These are phyloP conservation scores for Lunasporangiospora selenospora DNA, from an alignment of 192 early-diverging fungal genomes.

Conservation along the genomic window DNA sequence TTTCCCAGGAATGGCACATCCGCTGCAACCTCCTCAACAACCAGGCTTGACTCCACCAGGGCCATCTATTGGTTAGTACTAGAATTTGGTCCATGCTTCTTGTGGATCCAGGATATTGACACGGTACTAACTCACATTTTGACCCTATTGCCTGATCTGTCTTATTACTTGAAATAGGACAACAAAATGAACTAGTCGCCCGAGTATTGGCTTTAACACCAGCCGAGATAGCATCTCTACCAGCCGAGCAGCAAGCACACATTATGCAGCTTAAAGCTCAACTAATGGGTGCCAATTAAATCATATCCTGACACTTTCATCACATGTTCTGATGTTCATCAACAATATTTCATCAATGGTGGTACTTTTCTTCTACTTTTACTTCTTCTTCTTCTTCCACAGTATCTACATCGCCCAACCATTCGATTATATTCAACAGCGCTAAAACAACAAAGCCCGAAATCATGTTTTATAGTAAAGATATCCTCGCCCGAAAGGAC, in stretches of 20 bases:
- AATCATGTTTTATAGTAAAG: conserved; percentile 66
- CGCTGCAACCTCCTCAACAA: conserved; percentile 6
- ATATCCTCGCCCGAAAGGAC: conserved; percentile 58
- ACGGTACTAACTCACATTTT: too few relatives aligned
- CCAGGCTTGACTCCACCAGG: conserved; percentile 5
- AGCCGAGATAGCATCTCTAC: conserved; percentile 80
- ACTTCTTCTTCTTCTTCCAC: not conserved
- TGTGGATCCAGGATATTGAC: too few relatives aligned
- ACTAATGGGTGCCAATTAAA: conserved; percentile 34
- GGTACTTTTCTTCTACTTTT: not conserved
- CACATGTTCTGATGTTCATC: too few relatives aligned
- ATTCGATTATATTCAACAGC: not conserved
- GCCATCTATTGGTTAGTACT: conserved; percentile 1
- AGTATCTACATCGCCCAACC: not conserved
- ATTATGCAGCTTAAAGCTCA: conserved; percentile 62
- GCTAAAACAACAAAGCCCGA: not conserved
- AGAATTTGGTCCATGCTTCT: too few relatives aligned
- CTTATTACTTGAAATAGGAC: conserved; percentile 46
- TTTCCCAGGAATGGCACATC: conserved; percentile 14
- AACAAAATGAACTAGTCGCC: conserved; percentile 77
- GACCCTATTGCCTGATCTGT: not conserved
- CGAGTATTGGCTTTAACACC: conserved; percentile 84
- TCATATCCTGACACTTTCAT: too few relatives aligned
- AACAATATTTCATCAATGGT: too few relatives aligned
- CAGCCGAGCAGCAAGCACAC: conserved; percentile 77